Conservation (phyloP, 257 asterid genomes). For the Nicotiana knightiana region DNA sequence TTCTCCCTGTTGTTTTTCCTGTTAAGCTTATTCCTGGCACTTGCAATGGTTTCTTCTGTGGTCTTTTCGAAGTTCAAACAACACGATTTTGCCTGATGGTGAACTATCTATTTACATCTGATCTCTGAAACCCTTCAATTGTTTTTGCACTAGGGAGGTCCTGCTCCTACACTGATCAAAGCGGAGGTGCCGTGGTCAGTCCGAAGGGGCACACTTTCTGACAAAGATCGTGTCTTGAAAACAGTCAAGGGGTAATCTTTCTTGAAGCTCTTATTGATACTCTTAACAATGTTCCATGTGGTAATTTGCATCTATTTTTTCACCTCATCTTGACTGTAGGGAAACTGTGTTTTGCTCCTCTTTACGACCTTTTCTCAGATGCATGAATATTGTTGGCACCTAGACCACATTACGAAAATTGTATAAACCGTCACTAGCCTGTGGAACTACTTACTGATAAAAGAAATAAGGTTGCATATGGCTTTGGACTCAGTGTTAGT, state of each 20-base stretch:
- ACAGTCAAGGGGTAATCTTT: constrained; percentile 21
- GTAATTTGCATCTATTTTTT: background rate
- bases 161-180: constrained; percentile 15
- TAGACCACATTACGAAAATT: no score
- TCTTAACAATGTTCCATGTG: background rate
- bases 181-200: constrained; percentile 26
- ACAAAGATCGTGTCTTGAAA: constrained; percentile 21
- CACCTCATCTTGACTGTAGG: background rate
- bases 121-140: constrained; percentile 8
- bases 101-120: background rate
- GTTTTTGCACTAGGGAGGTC: constrained; percentile 47
- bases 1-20: background rate
- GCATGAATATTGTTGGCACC: background rate
- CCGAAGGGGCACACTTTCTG: constrained; percentile 14
- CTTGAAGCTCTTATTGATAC: background rate
- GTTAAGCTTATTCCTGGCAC: background rate
- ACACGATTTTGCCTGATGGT: background rate
- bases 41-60: background rate
- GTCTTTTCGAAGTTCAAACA: background rate
- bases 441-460: background rate
- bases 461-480: background rate
- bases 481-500: background rate
- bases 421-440: background rate
- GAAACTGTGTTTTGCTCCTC: background rate
- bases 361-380: background rate